Conservation (phyloP, 2,329 filamentous ascomycete genomes). For the Paecilomyces dactylethromorphus region DNA sequence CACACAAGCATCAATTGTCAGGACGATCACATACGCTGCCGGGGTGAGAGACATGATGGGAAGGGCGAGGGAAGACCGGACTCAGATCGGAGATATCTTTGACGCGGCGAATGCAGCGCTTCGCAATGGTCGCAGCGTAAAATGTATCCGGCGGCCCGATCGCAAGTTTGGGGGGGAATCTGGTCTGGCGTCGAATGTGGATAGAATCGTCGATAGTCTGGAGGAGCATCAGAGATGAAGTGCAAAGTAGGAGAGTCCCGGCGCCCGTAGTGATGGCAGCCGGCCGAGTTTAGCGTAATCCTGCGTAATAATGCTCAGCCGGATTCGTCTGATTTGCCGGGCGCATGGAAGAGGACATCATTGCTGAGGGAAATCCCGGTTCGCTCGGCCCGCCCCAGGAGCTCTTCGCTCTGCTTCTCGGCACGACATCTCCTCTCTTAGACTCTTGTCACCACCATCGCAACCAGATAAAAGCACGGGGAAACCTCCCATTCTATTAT, state of each 20-base stretch:
- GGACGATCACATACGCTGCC: conserved; percentile 29
- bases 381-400: conserved; percentile 17
- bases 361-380: conserved; percentile 20
- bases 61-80: conserved; percentile 4
- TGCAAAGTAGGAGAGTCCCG: conserved; percentile 15
- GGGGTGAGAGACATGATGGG: conserved; percentile 29
- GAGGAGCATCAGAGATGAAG: conserved; percentile 7
- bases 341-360: conserved; percentile 11
- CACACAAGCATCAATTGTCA: background rate
- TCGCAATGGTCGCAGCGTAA: background rate
- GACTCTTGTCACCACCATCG: conserved; percentile 12
- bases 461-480: background rate
- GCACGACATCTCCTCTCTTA: conserved; percentile 9
- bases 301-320: conserved; percentile 20
- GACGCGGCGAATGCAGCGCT: background rate
- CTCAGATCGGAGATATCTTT: conserved; percentile 9
- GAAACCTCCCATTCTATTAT: background rate
- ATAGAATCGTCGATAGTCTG: background rate
- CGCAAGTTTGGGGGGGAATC: background rate
- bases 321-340: conserved; percentile 13
- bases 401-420: background rate
- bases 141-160: background rate
- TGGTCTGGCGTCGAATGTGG: background rate
- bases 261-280: conserved; percentile 10
- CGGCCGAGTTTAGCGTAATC: background rate